phyloP scores from a whole-genome alignment of 192 early-diverging fungal species.

The Entophlyctis helioformis region DNA sequence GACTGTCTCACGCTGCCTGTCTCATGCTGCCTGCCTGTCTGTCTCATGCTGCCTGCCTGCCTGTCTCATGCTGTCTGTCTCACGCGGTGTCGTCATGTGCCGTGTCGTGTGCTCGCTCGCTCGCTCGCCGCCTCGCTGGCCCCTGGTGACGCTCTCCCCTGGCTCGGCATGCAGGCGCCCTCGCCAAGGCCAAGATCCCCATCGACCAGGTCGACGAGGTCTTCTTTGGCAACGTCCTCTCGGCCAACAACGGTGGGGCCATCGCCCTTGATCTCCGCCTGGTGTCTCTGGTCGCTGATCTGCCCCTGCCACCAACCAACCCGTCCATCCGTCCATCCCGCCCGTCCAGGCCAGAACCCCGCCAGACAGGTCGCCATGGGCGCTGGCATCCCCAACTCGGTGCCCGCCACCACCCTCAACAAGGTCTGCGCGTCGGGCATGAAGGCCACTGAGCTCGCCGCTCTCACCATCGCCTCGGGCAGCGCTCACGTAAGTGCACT shows the following conservation, averaged over 20 bases:
- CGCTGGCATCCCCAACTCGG: conserved; percentile 70
- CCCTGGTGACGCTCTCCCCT: too few relatives aligned
- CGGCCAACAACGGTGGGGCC: conserved; percentile 57
- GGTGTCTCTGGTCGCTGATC: background rate
- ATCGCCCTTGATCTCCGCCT: background rate
- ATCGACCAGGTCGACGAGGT: conserved; percentile 84
- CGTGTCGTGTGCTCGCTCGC: too few relatives aligned
- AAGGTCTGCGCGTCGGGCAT: conserved; percentile 97
- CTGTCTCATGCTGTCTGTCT: too few relatives aligned
- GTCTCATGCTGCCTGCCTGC: too few relatives aligned
- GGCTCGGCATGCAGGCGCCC: conserved; percentile 57
- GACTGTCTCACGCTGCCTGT: too few relatives aligned
- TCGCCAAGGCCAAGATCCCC: conserved; percentile 63
- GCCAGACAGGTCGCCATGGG: conserved; percentile 86
- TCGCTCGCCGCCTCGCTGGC: too few relatives aligned
- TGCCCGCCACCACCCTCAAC: conserved; percentile 89
- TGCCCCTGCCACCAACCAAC: background rate
- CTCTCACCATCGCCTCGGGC: conserved; percentile 42
- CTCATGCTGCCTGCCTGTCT: too few relatives aligned
- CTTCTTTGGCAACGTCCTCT: conserved; percentile 91
- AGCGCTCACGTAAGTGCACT: conserved; percentile 34
- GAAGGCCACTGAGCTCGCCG: conserved; percentile 85
- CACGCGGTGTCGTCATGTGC: too few relatives aligned
- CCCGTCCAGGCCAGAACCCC: conserved; percentile 77
- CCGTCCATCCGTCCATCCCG: too few relatives aligned